Conservation (phyloP, 441 rosid species). For the Viola pubescens region DNA sequence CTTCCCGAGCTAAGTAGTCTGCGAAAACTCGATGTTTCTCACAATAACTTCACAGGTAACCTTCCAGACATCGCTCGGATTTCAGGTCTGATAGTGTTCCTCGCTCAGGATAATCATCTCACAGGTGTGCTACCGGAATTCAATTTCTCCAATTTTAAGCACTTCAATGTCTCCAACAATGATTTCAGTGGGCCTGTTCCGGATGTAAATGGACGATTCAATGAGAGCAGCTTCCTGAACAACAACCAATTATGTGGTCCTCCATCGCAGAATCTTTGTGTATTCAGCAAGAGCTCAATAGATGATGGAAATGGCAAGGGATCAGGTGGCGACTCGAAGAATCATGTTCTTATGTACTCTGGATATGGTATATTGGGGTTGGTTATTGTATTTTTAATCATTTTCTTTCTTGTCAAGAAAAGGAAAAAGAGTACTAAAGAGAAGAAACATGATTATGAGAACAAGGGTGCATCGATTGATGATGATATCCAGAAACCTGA, state of each 20-base stretch:
- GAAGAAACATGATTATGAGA: slow-evolving; percentile 17
- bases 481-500: slow-evolving; percentile 18
- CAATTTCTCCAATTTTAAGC: slow-evolving; percentile 31
- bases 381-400: slow-evolving; percentile 17
- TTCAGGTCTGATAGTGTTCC: slow-evolving; percentile 31
- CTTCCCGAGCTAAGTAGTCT: slow-evolving; percentile 32
- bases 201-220: slow-evolving; percentile 17
- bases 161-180: slow-evolving; percentile 51
- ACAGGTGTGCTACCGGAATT: slow-evolving; percentile 37
- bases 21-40: slow-evolving; percentile 39
- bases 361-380: slow-evolving; percentile 35
- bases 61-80: slow-evolving; percentile 32
- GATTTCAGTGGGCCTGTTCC: slow-evolving; percentile 38
- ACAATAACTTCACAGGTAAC: slow-evolving; percentile 34
- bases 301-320: slow-evolving; percentile 4
- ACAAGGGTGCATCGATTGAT: slow-evolving; percentile 25
- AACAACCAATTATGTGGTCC: slow-evolving; percentile 38
- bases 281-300: not conserved
- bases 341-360: slow-evolving; percentile 31
- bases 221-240: slow-evolving; percentile 25
- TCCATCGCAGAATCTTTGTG: slow-evolving; percentile 28
- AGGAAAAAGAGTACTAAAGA: slow-evolving; percentile 16
- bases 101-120: slow-evolving; percentile 39
- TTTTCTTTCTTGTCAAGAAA: slow-evolving; percentile 15
- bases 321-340: slow-evolving; percentile 16